Base-by-base conservation (phyloP, 495 filamentous ascomycete genomes). In the Xylaria longipes region DNA sequence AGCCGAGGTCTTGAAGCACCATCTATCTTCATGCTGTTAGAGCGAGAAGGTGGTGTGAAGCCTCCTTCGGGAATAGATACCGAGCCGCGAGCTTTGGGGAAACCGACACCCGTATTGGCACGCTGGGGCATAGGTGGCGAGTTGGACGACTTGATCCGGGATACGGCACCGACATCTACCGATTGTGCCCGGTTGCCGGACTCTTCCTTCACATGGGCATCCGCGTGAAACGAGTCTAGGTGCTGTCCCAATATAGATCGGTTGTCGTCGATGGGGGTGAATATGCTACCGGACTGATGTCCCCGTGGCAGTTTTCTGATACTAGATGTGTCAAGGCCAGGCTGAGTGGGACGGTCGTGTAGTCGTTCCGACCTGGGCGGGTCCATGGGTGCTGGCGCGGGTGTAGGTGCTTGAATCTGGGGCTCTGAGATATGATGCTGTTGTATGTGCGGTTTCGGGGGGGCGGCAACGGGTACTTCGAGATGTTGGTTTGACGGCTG, bases 181-280 rank as follows among this genome's bases (percentile, higher is more conserved):
- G 91, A 92, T 72, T 89, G 89, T 4, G 91, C 87, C 7, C 91
- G 85, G 54, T 76, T 83, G 37, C 77, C 70, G 75, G 79, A 69
- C 65, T 75, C 45, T 77, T 89, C 75, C 72, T 87, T 71, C 70
- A 85, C 73, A 77, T 84, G 84, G 48, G 78, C 69, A 35, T 86
- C 78, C 33, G 82, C 65, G 73, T 85, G 73, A 74, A 88, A 81
- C 11, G 83, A 79, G 50, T 92, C 93, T 77, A 96, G 92, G 81
- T 97, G 94, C 67, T 94, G 92, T 17, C 92, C 92, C 29, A 98
- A 84, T 72, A 97, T 90, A 7, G 96, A 98, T 57, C 93, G 89
- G 70, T 91, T 93, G 77, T 97, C 95, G 74, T 97, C 96, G 69
- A 98, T 97, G 2, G 96, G 96, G 1, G 96, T 99, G 75, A 97